Conservation (phyloP, 2,329 filamentous ascomycete species). For the Diaporthe batatas region DNA sequence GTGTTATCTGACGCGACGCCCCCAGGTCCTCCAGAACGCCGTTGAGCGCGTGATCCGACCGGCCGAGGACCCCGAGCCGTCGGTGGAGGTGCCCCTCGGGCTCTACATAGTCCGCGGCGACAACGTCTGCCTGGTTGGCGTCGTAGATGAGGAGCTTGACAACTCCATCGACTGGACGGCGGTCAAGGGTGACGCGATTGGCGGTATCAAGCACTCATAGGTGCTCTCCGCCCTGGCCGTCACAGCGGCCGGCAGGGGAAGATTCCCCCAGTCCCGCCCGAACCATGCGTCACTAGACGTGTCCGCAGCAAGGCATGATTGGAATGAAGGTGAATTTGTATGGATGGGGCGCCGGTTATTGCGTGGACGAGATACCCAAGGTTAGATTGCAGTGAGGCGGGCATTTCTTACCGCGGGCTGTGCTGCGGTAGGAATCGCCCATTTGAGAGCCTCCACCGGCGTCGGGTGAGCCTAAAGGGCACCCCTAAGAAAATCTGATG, state of each 20-base stretch:
- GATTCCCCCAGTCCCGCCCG: not conserved
- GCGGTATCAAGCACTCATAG: conserved; percentile 82
- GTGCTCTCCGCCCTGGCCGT: not conserved
- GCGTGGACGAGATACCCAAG: conserved; percentile 40
- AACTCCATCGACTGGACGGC: conserved; percentile 92
- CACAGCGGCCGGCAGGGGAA: no score
- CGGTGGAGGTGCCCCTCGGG: conserved; percentile 84
- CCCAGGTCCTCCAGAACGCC: conserved; percentile 81
- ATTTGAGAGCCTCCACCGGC: conserved; percentile 9
- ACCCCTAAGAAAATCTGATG: conserved; percentile 27
- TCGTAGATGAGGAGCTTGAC: conserved; percentile 92
- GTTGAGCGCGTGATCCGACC: conserved; percentile 92
- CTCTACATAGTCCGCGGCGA: conserved; percentile 94
- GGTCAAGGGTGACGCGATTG: conserved; percentile 87
- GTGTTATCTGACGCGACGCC: not conserved
- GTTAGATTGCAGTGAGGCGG: conserved; percentile 22
- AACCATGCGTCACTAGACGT: not conserved
- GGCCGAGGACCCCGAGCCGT: conserved; percentile 84
- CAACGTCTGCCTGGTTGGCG: conserved; percentile 90
- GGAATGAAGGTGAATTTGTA: not conserved
- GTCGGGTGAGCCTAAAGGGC: conserved; percentile 19
- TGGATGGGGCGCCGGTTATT: conserved; percentile 16
- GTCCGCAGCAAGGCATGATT: not conserved
- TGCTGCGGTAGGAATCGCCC: not conserved
- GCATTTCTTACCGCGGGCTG: conserved; percentile 16